A percentile compares a stretch with the other conserved stretches of the same genome.
These are phyloP conservation scores for Tolypocladium paradoxum DNA, from an alignment of 2,329 filamentous ascomycete genomes.

Conservation along the genomic window DNA sequence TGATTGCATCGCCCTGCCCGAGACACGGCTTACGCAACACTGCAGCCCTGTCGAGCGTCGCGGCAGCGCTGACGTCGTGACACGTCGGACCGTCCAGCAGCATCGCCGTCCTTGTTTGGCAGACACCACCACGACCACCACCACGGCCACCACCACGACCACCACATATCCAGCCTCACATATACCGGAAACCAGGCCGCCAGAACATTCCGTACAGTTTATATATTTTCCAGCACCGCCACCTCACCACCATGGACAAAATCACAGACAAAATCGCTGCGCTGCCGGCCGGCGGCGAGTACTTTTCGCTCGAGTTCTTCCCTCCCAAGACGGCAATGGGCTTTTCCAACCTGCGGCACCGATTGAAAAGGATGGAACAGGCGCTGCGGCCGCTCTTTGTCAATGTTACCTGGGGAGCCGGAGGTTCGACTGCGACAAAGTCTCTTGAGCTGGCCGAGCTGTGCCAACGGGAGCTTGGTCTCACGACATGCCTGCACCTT, in stretches of 20 bases:
- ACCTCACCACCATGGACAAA: slow-evolving; percentile 53
- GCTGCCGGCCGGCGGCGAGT: slow-evolving; percentile 67
- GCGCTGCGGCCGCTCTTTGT: slow-evolving; percentile 88
- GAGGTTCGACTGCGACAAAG: slow-evolving; percentile 82
- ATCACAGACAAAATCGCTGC: slow-evolving; percentile 94
- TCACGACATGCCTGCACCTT: slow-evolving; percentile 91
- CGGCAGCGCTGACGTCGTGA: not conserved
- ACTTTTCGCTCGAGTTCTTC: slow-evolving; percentile 98
- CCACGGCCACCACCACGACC: not conserved
- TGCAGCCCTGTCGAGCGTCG: not conserved
- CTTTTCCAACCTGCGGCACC: slow-evolving; percentile 84
- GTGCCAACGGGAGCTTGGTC: slow-evolving; percentile 80
- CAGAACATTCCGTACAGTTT: not conserved
- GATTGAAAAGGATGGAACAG: slow-evolving; percentile 88
- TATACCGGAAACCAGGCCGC: not conserved
- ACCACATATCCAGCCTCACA: not conserved
- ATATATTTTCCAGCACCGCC: not conserved
- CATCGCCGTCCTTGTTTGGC: not conserved
- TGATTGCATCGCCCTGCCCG: not conserved
- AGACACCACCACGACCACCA: not conserved
- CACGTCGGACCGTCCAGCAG: not conserved
- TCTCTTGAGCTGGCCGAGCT: slow-evolving; percentile 91
- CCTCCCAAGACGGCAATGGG: slow-evolving; percentile 96
- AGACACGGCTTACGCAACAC: not conserved
- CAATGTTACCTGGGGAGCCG: slow-evolving; percentile 95